Conservation (phyloP, 2,329 filamentous ascomycete species). For the Iodosphaeria phyllophila region DNA sequence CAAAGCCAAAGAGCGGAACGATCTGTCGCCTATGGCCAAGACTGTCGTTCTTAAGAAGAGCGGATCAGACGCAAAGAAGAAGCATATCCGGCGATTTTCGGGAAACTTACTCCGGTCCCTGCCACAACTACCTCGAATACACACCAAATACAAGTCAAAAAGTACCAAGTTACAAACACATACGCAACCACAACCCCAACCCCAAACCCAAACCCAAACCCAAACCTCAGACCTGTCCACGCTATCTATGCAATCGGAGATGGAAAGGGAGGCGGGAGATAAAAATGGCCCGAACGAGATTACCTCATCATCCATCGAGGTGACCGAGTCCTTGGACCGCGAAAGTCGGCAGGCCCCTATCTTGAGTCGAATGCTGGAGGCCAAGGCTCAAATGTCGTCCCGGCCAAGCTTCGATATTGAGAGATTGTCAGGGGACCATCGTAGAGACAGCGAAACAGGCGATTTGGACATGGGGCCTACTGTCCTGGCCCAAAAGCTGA, state of each 20-base stretch:
- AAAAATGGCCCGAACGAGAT: neutral
- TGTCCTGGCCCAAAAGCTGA: slow-evolving; percentile 50
- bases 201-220: slow-evolving; percentile 2
- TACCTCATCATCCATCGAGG: slow-evolving; percentile 6
- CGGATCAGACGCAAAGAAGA: slow-evolving; percentile 16
- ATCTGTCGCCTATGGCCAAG: slow-evolving; percentile 9
- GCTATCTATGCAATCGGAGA: neutral
- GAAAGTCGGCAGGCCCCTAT: slow-evolving; percentile 43
- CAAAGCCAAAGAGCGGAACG: slow-evolving; percentile 9
- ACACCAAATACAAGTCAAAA: slow-evolving; percentile 19
- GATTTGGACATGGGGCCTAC: slow-evolving; percentile 23
- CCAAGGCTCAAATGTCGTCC: slow-evolving; percentile 42
- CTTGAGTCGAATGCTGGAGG: slow-evolving; percentile 62
- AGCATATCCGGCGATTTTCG: slow-evolving; percentile 41
- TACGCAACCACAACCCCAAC: slow-evolving; percentile 12
- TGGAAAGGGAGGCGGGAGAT: neutral
- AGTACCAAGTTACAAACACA: slow-evolving; percentile 22
- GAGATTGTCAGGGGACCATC: slow-evolving; percentile 20
- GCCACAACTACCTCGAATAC: slow-evolving; percentile 33
- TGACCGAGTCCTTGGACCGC: slow-evolving; percentile 10
- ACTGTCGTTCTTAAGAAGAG: slow-evolving; percentile 10
- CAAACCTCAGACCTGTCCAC: neutral
- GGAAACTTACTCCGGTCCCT: slow-evolving; percentile 49
- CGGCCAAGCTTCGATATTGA: slow-evolving; percentile 39
- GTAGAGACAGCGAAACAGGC: slow-evolving; percentile 13